Evolutionary conservation across 768 basidiomycete species (phyloP), one percentile per base, ranked within the genome.

Genomic region (Sporobolomyces roseus): DNA sequence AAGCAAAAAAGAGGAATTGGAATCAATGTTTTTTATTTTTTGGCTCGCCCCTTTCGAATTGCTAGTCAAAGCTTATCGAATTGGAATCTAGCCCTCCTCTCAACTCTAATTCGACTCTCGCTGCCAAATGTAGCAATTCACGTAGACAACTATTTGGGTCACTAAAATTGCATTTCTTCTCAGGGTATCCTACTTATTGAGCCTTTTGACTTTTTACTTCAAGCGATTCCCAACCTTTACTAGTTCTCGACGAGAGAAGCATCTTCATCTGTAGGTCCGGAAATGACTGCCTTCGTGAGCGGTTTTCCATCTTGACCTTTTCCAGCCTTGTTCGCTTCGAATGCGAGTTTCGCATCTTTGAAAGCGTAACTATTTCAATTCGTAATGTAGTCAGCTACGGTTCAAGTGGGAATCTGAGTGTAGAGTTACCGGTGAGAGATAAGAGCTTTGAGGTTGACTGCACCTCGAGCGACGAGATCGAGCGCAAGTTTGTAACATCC

Each of bases 401-500:
- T 41, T 41, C 38, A 41, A 9, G 38, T 41, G 17, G 17, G 9
- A 9, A 17, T 41, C 38, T 41, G 9, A 41, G 10, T 30, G n/a
- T 4, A 30, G 29, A 7, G 30, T 41, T 17, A 62, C 81, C 90
- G 84, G 78, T 97, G 93, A 25, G 92, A 90, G 71, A 96, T 87
- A 38, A 98, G 82, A 2, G 93, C 87, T 77, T 88, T 90, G 63
- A 97, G 83, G 78, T 96, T 85, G 72, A 97, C 84, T 77, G 86
- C 87, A 58, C 91, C 91, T 71, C 85, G 84, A 16, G 89, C 83
- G 54, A 87, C 91, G 49, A 97, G 84, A 53, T 88, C 85, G 74
- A 98, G 89, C 21, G 92, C 88, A 66, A 91, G 83, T 30, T 85
- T 84, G 78, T 94, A 96, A 77, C 88, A 88, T 17, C 91, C 92